A percentile compares a stretch with the other conserved stretches of the same genome.
Conservation (phyloP, 2,329 filamentous ascomycete species). For the Endoconidiophora polonica region DNA sequence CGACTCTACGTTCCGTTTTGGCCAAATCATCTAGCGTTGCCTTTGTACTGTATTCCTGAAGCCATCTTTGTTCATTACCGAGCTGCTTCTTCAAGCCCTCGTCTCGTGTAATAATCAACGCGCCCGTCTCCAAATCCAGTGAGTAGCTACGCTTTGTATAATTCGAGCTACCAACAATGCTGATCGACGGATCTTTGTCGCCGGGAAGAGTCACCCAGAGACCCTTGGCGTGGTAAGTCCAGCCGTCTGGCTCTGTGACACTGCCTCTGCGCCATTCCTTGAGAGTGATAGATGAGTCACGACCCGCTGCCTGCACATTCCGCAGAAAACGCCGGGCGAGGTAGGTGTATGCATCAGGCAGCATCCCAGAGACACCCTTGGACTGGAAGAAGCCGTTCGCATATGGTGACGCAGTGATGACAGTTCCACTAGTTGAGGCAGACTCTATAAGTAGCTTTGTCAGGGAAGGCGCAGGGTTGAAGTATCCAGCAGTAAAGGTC, state of each 20-base stretch:
- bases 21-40: slow-evolving; percentile 67
- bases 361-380: slow-evolving; percentile 70
- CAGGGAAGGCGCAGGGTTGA: slow-evolving; percentile 82
- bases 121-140: slow-evolving; percentile 79
- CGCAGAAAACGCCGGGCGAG: slow-evolving; percentile 69
- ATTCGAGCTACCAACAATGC: slow-evolving; percentile 79
- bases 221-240: slow-evolving; percentile 97
- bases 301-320: slow-evolving; percentile 29
- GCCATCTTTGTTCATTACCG: slow-evolving; percentile 63
- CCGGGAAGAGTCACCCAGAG: slow-evolving; percentile 69
- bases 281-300: slow-evolving; percentile 45
- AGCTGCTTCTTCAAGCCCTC: slow-evolving; percentile 52
- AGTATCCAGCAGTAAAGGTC: slow-evolving; percentile 97
- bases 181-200: slow-evolving; percentile 53
- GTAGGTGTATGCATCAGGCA: slow-evolving; percentile 83
- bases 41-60: slow-evolving; percentile 55
- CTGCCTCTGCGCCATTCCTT: slow-evolving; percentile 80
- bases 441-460: slow-evolving; percentile 65
- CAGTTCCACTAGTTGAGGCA: slow-evolving; percentile 52
- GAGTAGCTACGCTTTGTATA: slow-evolving; percentile 91
- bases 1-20: slow-evolving; percentile 65
- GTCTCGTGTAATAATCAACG: slow-evolving; percentile 68
- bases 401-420: slow-evolving; percentile 81
- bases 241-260: slow-evolving; percentile 64
- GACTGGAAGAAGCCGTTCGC: slow-evolving; percentile 93